Conservation (phyloP, 2,329 filamentous ascomycete species). For the Beauveria rudraprayagi region DNA sequence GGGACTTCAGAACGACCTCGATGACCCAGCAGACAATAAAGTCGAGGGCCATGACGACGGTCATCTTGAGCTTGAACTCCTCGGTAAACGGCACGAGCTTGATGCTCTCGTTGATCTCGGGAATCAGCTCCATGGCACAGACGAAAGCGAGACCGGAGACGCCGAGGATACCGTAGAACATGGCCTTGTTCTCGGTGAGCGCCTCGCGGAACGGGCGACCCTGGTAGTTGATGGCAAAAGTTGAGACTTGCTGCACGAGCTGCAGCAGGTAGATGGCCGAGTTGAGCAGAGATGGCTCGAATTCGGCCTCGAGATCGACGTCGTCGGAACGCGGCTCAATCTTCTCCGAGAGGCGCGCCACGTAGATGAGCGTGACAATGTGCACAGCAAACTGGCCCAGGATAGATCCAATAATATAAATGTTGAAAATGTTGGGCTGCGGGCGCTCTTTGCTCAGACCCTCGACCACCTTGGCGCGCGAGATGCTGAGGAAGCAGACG, state of each 20-base stretch:
- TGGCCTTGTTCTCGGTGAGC: constrained; percentile 89
- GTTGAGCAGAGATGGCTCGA: constrained; percentile 87
- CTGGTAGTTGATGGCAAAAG: constrained; percentile 99
- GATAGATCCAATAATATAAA: constrained; percentile 97
- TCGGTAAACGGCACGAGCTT: constrained; percentile 81
- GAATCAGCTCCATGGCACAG: constrained; percentile 90
- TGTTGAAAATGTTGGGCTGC: constrained; percentile 98
- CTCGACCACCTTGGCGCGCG: constrained; percentile 93
- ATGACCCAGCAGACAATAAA: constrained; percentile 81
- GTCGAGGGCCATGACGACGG: constrained; percentile 75
- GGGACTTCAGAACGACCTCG: constrained; percentile 73
- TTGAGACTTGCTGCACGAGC: constrained; percentile 97
- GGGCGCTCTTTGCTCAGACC: constrained; percentile 92
- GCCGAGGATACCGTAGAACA: constrained; percentile 94
- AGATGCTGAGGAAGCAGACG: constrained; percentile 97
- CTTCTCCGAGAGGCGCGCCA: constrained; percentile 78
- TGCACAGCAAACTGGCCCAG: constrained; percentile 96
- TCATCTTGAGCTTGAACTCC: constrained; percentile 86
- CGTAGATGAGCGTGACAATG: constrained; percentile 88
- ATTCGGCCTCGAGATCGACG: constrained; percentile 90
- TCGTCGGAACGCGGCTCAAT: constrained; percentile 61
- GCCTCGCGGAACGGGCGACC: constrained; percentile 95
- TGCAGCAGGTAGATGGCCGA: constrained; percentile 94
- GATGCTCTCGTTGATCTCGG: constrained; percentile 89
- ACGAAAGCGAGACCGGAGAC: constrained; percentile 87